Evolutionary conservation across 805 yeast genomes (phyloP).

Genomic region (Cyberlindnera meyerae): DNA sequence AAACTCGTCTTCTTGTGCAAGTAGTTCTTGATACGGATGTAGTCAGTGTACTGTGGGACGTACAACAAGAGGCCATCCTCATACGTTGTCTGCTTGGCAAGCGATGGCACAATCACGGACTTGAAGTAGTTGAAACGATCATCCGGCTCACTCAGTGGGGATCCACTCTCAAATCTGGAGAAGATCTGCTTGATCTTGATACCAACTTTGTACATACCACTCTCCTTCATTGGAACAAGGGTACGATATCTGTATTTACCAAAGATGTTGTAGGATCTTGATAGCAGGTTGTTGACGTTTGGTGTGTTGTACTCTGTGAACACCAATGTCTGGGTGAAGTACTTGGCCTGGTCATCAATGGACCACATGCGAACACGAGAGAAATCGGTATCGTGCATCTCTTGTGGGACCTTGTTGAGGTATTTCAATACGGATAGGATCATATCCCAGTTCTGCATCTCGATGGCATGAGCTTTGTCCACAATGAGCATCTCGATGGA

Average conservation of each 20-base stretch:
- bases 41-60: slow-evolving; percentile 85
- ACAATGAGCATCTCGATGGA: slow-evolving; percentile 79
- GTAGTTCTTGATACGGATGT: slow-evolving; percentile 69
- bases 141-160: slow-evolving; percentile 68
- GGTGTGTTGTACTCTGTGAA: slow-evolving; percentile 80
- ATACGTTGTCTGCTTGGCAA: slow-evolving; percentile 51
- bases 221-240: slow-evolving; percentile 36
- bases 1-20: slow-evolving; percentile 50
- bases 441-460: slow-evolving; percentile 93
- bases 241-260: slow-evolving; percentile 60
- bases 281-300: slow-evolving; percentile 60
- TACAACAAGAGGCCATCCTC: slow-evolving; percentile 75
- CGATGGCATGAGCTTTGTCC: slow-evolving; percentile 81
- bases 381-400: slow-evolving; percentile 82
- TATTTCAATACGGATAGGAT: slow-evolving; percentile 60
- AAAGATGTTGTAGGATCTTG: slow-evolving; percentile 47
- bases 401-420: slow-evolving; percentile 71
- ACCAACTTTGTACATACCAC: slow-evolving; percentile 63
- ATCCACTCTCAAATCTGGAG: slow-evolving; percentile 57
- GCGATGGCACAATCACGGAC: slow-evolving; percentile 67
- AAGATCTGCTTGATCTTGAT: slow-evolving; percentile 63
- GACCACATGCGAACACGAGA: slow-evolving; percentile 90
- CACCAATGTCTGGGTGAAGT: slow-evolving; percentile 71
- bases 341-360: slow-evolving; percentile 72
- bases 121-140: slow-evolving; percentile 78